Base-by-base conservation (phyloP, 2,329 filamentous ascomycete genomes). In the Stylonectria norvegica region DNA sequence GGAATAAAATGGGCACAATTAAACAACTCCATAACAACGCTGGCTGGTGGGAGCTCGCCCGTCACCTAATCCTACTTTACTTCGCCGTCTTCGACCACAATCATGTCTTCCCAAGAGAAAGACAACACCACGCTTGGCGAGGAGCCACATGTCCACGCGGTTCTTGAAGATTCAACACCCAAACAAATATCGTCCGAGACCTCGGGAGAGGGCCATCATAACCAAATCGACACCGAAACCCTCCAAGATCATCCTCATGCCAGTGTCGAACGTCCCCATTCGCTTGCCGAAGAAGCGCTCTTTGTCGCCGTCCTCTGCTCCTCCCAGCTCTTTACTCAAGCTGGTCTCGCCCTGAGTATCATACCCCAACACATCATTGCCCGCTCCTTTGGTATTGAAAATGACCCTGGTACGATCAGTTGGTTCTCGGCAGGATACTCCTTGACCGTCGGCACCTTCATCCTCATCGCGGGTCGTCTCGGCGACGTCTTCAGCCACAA, bases 391-490 rank as follows among this genome's bases (percentile, higher is more conserved):
- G 57, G 58, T 15, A 57, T 69, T 62, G 59, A 68, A 35, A 64
- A 56, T 7, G 63, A 67, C 10, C 55, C 62, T 16, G 39, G 35
- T 16, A 28, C 70, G 15, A 56, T 78, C 17, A 69, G 65, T 38
- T 79, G 76, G 74, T 69, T 72, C 40, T 62, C 72, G 12, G 75
- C 75, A 2, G 73, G 70, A 5, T 82, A 79, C 53, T 68, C 64
- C 8, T 56, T 79, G 49, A 73, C 64, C 9, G 62, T 65, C 9
- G 74, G 76, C 2, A 71, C 75, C 2, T 79, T 79, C 48, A 70
- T 79, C 20, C 61, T 81, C 8, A 61, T 73, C 5, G 69, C 70
- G 4, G 74, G 74, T 5, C 66, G 76, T 6, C 53, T 80, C 3
- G 76, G 76, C 3, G 71, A 76, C 30, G 60, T 73, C 2, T 74